Base-by-base conservation (phyloP, 1,284 basidiomycete genomes). In the Trichosporon sp. region DNA sequence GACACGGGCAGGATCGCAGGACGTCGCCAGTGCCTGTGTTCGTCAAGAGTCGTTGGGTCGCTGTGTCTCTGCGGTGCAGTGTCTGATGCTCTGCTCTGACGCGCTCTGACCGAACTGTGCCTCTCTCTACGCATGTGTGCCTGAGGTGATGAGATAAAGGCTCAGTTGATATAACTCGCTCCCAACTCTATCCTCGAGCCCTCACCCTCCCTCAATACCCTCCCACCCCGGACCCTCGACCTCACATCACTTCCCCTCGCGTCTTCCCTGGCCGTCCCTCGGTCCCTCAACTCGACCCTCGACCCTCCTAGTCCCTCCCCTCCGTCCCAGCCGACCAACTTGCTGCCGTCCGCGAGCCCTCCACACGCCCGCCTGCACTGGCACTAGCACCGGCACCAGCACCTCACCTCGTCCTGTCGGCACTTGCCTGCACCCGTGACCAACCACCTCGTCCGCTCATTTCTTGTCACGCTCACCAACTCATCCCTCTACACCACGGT, bases 101-200 rank as follows among this genome's bases (percentile, higher is more conserved):
- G 53, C 7, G 15, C 18, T 18, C 56, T 60, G 56, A 60, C 56
- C 56, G 56, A 60, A 60, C 18, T 60, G 56, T 60, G 56, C 56
- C 56, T 60, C 56, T 60, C 56, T 60, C 56, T 60, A n/a, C 56
- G 56, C 27, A n/a, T 32, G 13, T 31, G 56, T 60, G 56, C 56
- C 56, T 60, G 56, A 31, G n/a, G 56, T 60, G 56, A 60, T 60
- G 56, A 60, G 56, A 60, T 60, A 60, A 29, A 60, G 56, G 56
- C 18, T 9, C 15, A 18, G 56, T 60, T 31, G 56, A 60, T 60
- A 60, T 31, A 60, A 60, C 56, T 56, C 56, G 23, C 27, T 60
- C 56, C 29, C 56, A 60, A 60, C 56, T 32, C 7, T 60, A 60
- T 60, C 56, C 56, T 60, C 56, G 12, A 12, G n/a, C 27, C 56